These are phyloP conservation scores for Colletotrichum euphorbiae DNA, from an alignment of 2,329 filamentous ascomycete genomes.

Conservation along the genomic window DNA sequence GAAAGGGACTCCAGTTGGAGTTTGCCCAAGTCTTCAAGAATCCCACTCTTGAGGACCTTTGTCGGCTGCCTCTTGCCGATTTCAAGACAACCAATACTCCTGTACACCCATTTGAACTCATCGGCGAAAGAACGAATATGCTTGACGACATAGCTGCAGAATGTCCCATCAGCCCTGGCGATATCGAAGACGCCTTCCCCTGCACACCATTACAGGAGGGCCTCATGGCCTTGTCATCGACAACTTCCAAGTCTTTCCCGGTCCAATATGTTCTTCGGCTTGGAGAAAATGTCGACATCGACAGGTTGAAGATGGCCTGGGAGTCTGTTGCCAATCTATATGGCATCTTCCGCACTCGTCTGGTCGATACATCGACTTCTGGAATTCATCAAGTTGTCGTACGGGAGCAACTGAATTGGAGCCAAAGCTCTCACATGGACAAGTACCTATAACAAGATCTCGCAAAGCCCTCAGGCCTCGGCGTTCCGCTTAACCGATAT, in stretches of 20 bases:
- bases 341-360: constrained; percentile 42
- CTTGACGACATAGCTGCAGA: constrained; percentile 17
- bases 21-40: constrained; percentile 28
- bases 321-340: constrained; percentile 32
- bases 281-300: neutral
- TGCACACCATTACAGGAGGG: constrained; percentile 32
- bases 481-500: constrained; percentile 40
- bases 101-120: constrained; percentile 7
- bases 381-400: constrained; percentile 64
- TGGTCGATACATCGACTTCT: constrained; percentile 30
- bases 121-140: neutral
- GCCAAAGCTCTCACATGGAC: constrained; percentile 21
- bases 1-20: neutral
- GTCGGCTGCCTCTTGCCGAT: neutral
- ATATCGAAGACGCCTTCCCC: constrained; percentile 30
- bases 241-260: constrained; percentile 19
- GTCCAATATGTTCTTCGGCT: constrained; percentile 25
- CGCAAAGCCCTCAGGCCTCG: constrained; percentile 21
- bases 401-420: constrained; percentile 19
- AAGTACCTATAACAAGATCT: constrained; percentile 25
- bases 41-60: constrained; percentile 14
- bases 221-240: constrained; percentile 29
- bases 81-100: neutral
- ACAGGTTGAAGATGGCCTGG: constrained; percentile 27
- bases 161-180: constrained; percentile 1